Evolutionary conservation across 805 yeast species (phyloP).

Genomic region (Wickerhamiella domercqiae): DNA sequence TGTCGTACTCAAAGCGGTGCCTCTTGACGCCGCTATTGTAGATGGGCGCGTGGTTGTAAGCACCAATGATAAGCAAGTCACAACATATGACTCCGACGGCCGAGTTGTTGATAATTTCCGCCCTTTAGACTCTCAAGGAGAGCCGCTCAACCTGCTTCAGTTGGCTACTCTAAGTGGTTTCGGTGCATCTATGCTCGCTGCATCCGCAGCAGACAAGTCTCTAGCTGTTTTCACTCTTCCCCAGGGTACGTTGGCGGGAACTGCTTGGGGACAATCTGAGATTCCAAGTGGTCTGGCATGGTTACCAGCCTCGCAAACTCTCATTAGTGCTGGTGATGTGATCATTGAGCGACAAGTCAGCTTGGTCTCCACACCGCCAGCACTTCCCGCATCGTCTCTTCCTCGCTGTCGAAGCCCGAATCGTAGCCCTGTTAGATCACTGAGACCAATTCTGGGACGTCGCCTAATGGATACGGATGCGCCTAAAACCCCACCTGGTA

Average conservation of each 20-base stretch:
- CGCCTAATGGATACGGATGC: background rate
- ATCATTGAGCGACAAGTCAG: conserved; percentile 5
- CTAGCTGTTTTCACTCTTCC: conserved; percentile 33
- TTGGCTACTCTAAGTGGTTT: conserved; percentile 4
- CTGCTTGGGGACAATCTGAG: conserved; percentile 49
- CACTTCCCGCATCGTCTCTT: conserved; percentile 3
- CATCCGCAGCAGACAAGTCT: conserved; percentile 39
- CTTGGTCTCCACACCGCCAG: conserved; percentile 3
- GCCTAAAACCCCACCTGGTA: background rate
- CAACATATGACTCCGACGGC: conserved; percentile 9
- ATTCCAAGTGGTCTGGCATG: conserved; percentile 30
- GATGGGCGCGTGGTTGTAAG: conserved; percentile 4
- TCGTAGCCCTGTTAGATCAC: background rate
- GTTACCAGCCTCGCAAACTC: conserved; percentile 4
- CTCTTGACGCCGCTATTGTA: conserved; percentile 27
- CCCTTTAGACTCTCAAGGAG: conserved; percentile 11
- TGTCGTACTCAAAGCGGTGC: conserved; percentile 37
- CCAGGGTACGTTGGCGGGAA: conserved; percentile 33
- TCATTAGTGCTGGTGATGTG: conserved; percentile 12
- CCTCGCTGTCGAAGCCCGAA: conserved; percentile 2
- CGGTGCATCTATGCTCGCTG: conserved; percentile 15
- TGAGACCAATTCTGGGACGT: background rate
- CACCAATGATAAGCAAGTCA: conserved; percentile 15
- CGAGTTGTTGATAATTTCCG: conserved; percentile 5
- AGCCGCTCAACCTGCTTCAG: conserved; percentile 9